phyloP scores from a whole-genome alignment of 1,284 basidiomycete species.

The Takashimella koratensis region DNA sequence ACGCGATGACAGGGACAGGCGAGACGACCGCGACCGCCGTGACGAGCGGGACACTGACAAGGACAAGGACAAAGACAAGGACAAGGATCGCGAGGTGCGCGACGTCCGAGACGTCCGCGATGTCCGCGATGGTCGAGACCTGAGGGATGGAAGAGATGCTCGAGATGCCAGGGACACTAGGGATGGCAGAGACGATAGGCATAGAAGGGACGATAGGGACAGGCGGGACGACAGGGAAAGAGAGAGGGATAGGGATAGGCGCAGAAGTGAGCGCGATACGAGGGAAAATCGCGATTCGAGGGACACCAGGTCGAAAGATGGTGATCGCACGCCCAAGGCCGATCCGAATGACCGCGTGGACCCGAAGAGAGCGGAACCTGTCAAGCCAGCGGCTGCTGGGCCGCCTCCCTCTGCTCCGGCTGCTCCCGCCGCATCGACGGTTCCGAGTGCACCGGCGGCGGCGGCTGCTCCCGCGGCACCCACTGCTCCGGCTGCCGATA shows the following conservation, averaged over 20 bases:
- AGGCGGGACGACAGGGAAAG: background rate
- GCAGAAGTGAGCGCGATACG: constrained; percentile 2
- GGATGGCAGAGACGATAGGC: background rate
- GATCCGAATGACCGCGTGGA: constrained; percentile 3
- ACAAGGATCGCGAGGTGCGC: background rate
- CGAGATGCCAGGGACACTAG: constrained; percentile 1
- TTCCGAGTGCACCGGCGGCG: too few species aligned
- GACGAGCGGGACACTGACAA: background rate
- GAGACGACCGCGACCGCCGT: constrained; percentile 1
- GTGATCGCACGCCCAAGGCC: constrained; percentile 23
- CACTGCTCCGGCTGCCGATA: too few species aligned
- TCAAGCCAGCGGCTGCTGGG: background rate
- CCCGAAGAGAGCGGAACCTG: constrained; percentile 12
- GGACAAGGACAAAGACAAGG: constrained; percentile 1
- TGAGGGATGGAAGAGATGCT: constrained; percentile 2
- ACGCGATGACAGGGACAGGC: constrained; percentile 5
- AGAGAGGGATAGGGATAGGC: background rate
- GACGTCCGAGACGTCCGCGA: constrained; percentile 1
- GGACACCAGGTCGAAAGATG: background rate
- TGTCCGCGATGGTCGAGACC: constrained; percentile 3
- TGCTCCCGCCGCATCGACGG: too few species aligned
- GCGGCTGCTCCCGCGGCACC: too few species aligned
- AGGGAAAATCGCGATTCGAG: constrained; percentile 2
- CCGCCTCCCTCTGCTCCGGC: too few species aligned
- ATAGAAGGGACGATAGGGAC: background rate